These are phyloP conservation scores for Boletus patriciae DNA, from an alignment of 768 basidiomycete species.

Conservation along the genomic window DNA sequence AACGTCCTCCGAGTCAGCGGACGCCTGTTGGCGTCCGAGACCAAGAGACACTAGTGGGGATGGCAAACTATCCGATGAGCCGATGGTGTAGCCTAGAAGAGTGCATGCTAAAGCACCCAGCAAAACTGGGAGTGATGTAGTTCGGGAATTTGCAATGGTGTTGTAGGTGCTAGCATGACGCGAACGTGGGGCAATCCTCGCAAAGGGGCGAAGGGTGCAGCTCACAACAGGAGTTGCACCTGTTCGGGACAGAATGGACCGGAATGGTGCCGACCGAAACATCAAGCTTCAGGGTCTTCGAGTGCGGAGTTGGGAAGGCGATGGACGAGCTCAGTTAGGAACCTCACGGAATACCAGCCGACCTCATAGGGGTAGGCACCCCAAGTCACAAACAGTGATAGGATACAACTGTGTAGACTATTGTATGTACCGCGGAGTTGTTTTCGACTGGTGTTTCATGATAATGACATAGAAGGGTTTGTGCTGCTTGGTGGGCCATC, in stretches of 20 bases:
- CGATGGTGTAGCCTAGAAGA: constrained; percentile 25
- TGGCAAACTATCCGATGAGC: constrained; percentile 6
- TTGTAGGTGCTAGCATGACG: constrained; percentile 13
- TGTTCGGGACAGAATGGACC: constrained; percentile 1
- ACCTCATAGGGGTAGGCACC: no score
- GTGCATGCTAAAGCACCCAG: constrained; percentile 20
- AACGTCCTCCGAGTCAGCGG: constrained; percentile 1
- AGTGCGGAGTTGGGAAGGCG: neutral
- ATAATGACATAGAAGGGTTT: no score
- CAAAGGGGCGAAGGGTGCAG: neutral
- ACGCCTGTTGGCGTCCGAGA: neutral
- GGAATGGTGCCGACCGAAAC: constrained; percentile 13
- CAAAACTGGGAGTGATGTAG: constrained; percentile 3
- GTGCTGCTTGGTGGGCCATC: neutral
- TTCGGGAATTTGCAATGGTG: neutral
- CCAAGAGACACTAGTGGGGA: constrained; percentile 9
- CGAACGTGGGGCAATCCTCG: neutral
- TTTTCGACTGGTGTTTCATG: neutral
- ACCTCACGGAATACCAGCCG: no score
- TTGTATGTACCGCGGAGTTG: neutral
- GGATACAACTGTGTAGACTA: neutral
- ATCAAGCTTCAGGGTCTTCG: neutral
- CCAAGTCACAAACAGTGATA: no score
- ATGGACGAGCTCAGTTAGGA: neutral
- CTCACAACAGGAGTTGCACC: neutral